Percentiles rank a stretch among this genome's conserved stretches.
phyloP scores from a whole-genome alignment of 352 stramenopile genomes.

The Thalassiosira livingstoniorum region DNA sequence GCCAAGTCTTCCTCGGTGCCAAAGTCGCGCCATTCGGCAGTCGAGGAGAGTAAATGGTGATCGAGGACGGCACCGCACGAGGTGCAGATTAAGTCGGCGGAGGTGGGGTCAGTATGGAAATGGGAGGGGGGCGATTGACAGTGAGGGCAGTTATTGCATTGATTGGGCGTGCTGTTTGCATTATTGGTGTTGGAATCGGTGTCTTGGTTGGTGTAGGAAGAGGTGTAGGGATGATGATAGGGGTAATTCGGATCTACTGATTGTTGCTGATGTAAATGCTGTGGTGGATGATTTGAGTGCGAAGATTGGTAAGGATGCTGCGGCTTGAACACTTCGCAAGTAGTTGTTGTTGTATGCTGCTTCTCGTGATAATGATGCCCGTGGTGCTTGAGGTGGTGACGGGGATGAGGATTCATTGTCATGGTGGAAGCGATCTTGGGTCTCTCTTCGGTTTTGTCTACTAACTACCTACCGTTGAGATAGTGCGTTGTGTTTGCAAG shows the following conservation, averaged over 20 bases:
- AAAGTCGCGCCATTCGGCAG: conserved; percentile 80
- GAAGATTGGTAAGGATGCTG: too few relatives aligned
- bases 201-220: not conserved
- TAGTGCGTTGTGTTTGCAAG: too few relatives aligned
- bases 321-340: too few relatives aligned
- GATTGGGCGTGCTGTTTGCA: not conserved
- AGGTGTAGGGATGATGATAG: conserved; percentile 14
- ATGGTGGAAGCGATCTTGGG: too few relatives aligned
- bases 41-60: conserved; percentile 55
- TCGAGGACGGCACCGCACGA: conserved; percentile 78
- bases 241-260: not conserved
- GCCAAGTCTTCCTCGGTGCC: conserved; percentile 62
- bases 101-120: conserved; percentile 16
- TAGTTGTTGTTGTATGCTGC: too few relatives aligned
- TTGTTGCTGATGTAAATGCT: not conserved
- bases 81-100: conserved; percentile 76
- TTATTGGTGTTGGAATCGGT: not conserved
- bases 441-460: too few relatives aligned
- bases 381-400: too few relatives aligned
- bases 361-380: too few relatives aligned
- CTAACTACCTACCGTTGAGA: too few relatives aligned
- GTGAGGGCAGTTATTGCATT: conserved; percentile 36
- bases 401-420: too few relatives aligned
- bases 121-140: conserved; percentile 28
- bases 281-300: too few relatives aligned